These are phyloP conservation scores for Botryobasidium botryosum DNA, from an alignment of 768 basidiomycete species.

Conservation along the genomic window DNA sequence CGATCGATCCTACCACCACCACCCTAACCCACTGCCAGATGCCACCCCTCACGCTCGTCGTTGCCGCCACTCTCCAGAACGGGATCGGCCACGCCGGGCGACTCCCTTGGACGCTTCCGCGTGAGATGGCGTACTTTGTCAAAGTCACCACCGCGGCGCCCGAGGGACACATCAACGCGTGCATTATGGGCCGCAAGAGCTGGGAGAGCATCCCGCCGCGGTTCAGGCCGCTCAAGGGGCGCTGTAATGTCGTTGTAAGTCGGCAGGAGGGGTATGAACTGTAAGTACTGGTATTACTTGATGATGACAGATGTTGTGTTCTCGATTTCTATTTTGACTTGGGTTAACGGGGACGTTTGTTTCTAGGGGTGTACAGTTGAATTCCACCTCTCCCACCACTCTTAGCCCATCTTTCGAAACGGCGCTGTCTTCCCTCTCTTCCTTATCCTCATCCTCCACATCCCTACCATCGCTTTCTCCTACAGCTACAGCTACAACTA, in stretches of 20 bases:
- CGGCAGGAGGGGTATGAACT: slow-evolving; percentile 39
- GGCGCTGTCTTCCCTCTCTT: neutral
- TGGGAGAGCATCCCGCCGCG: slow-evolving; percentile 92
- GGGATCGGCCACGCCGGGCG: slow-evolving; percentile 67
- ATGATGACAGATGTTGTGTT: neutral
- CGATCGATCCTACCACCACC: too few relatives aligned
- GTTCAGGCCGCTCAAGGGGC: slow-evolving; percentile 59
- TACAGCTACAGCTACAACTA: neutral
- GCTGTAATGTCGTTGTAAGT: slow-evolving; percentile 67
- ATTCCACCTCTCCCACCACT: neutral
- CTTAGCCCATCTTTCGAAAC: neutral
- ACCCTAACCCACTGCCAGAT: too few relatives aligned
- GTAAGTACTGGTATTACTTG: slow-evolving; percentile 27
- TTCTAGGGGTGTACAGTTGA: neutral
- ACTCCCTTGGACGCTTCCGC: slow-evolving; percentile 79
- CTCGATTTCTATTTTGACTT: slow-evolving; percentile 8
- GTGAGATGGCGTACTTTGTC: slow-evolving; percentile 90
- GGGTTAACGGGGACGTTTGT: slow-evolving; percentile 2
- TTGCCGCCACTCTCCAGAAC: slow-evolving; percentile 73
- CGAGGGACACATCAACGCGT: slow-evolving; percentile 42
- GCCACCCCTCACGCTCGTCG: slow-evolving; percentile 59
- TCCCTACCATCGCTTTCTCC: neutral
- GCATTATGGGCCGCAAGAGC: slow-evolving; percentile 92
- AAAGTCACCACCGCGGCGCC: slow-evolving; percentile 49
- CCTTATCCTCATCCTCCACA: too few relatives aligned